Conservation (phyloP, 768 basidiomycete genomes). For the Russula compacta region DNA sequence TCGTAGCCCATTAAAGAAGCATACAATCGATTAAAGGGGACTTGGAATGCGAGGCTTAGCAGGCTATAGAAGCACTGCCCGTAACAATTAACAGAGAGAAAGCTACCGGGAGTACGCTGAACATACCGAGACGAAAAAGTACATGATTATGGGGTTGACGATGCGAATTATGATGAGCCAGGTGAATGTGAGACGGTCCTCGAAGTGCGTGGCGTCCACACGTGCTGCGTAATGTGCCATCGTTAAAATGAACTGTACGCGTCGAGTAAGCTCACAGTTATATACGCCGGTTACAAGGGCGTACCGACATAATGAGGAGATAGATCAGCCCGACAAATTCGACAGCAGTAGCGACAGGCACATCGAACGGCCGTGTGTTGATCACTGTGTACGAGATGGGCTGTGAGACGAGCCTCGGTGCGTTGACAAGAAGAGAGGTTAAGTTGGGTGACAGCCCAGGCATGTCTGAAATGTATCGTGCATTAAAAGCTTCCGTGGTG, state of each 20-base stretch:
- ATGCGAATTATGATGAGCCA: constrained; percentile 36
- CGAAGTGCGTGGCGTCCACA: constrained; percentile 30
- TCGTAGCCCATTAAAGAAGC: constrained; percentile 9
- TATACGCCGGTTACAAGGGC: constrained; percentile 1
- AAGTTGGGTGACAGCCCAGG: constrained; percentile 23
- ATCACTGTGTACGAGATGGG: constrained; percentile 41
- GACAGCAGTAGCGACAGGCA: constrained; percentile 35
- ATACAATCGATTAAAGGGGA: constrained; percentile 43
- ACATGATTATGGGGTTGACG: constrained; percentile 31
- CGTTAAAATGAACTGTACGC: constrained; percentile 6
- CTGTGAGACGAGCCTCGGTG: constrained; percentile 40
- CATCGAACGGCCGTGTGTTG: constrained; percentile 50
- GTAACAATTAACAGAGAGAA: background rate
- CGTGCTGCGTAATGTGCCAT: constrained; percentile 28
- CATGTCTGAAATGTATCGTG: constrained; percentile 28
- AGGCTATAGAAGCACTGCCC: constrained; percentile 48
- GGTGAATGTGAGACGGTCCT: constrained; percentile 29
- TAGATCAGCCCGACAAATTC: constrained; percentile 29
- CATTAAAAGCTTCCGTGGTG: constrained; percentile 30
- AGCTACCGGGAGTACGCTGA: background rate
- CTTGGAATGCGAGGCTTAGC: constrained; percentile 49
- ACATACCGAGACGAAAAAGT: constrained; percentile 28
- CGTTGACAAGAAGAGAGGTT: constrained; percentile 32
- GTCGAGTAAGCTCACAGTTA: background rate
- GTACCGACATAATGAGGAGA: constrained; percentile 25